Percentiles rank a stretch among this genome's conserved stretches.
phyloP scores from a whole-genome alignment of 768 basidiomycete species.

The Clathrus columnatus region DNA sequence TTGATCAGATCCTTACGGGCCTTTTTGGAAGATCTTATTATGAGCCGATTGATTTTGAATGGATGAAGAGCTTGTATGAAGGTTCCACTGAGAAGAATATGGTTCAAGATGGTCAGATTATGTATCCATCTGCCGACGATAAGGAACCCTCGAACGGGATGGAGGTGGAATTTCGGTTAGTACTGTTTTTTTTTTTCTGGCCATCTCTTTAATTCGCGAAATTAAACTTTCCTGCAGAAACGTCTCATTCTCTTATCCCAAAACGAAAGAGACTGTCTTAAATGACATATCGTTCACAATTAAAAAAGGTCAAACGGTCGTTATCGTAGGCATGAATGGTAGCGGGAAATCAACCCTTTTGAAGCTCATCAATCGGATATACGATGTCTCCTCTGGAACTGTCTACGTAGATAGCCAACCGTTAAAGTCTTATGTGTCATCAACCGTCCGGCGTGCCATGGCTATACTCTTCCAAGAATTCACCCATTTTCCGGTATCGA shows the following conservation, averaged over 20 bases:
- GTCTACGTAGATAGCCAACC: conserved; percentile 37
- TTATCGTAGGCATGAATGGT: conserved; percentile 27
- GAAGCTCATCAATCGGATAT: conserved; percentile 41
- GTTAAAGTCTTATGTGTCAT: conserved; percentile 28
- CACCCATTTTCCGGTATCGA: conserved; percentile 37
- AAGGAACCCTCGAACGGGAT: conserved; percentile 8
- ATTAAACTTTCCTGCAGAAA: conserved; percentile 1
- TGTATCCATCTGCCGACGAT: conserved; percentile 2
- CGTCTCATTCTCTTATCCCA: conserved; percentile 22
- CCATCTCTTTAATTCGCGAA: not conserved
- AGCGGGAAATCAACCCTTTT: conserved; percentile 33
- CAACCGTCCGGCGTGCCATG: conserved; percentile 35
- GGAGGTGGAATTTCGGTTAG: conserved; percentile 9
- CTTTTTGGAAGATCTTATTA: not conserved
- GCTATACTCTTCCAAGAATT: conserved; percentile 44
- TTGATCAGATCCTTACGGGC: conserved; percentile 1
- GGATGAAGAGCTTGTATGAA: conserved; percentile 10
- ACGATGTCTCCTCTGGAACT: conserved; percentile 35
- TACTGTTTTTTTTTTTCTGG: not conserved
- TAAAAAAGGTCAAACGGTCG: conserved; percentile 24
- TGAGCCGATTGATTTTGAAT: not conserved
- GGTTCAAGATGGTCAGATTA: conserved; percentile 5
- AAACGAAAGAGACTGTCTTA: conserved; percentile 17
- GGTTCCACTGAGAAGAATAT: not conserved
- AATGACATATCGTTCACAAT: conserved; percentile 23